Percentiles rank a stretch among this genome's conserved stretches.
Conservation (phyloP, 306 rosid species). For the Chamaecrista fasciculata region DNA sequence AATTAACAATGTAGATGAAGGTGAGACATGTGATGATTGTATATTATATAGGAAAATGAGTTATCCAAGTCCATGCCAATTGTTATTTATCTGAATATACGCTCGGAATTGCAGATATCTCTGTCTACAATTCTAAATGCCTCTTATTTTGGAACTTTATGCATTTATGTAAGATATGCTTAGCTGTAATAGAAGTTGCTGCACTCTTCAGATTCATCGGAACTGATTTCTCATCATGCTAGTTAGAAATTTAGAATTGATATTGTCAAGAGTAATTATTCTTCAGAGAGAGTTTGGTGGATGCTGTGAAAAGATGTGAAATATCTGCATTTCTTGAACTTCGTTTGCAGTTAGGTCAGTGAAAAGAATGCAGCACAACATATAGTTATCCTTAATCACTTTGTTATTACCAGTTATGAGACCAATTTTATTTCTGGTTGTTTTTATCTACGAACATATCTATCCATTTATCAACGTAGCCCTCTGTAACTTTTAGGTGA, state of each 20-base stretch:
- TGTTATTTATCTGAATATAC: background rate
- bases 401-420: background rate
- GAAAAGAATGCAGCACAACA: too few relatives aligned
- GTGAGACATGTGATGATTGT: slow-evolving; percentile 2
- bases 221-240: background rate
- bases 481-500: background rate
- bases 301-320: background rate
- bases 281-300: background rate
- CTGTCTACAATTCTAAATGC: background rate
- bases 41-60: background rate
- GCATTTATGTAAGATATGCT: slow-evolving; percentile 8
- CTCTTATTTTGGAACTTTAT: background rate
- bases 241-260: too few relatives aligned
- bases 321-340: background rate
- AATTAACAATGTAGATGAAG: background rate
- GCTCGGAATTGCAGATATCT: background rate
- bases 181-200: background rate
- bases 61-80: background rate
- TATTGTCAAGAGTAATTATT: too few relatives aligned
- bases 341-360: background rate
- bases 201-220: background rate
- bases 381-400: background rate
- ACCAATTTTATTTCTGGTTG: background rate
- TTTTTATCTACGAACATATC: background rate
- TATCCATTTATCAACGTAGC: background rate